Conservation (phyloP, 345 rosid species). For the Anacardium occidentale region DNA sequence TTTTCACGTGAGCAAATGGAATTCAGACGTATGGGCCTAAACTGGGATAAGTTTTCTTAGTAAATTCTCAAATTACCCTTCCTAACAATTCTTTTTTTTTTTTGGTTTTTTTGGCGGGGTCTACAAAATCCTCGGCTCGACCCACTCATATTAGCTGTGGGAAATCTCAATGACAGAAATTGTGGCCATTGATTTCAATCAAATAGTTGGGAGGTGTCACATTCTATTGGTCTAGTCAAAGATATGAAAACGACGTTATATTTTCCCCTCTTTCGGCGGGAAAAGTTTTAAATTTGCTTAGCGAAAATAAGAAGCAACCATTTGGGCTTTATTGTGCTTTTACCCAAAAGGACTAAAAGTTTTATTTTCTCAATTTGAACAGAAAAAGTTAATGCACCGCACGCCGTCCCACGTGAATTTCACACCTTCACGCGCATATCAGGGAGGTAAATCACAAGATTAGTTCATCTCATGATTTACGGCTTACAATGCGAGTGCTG, state of each 20-base stretch:
- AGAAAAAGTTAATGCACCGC: background rate
- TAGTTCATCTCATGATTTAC: background rate
- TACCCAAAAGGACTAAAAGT: background rate
- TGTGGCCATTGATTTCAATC: background rate
- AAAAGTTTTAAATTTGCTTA: background rate
- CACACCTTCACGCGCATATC: background rate
- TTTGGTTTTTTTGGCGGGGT: too few relatives aligned
- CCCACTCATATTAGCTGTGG: too few relatives aligned
- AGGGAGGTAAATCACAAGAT: background rate
- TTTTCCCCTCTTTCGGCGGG: constrained; percentile 24
- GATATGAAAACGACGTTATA: background rate
- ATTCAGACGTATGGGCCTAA: too few relatives aligned
- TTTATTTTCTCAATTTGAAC: background rate
- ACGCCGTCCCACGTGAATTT: constrained; percentile 16
- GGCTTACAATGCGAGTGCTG: background rate
- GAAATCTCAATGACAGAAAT: too few relatives aligned
- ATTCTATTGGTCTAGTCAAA: background rate
- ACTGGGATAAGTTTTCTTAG: too few relatives aligned
- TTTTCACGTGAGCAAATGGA: too few relatives aligned
- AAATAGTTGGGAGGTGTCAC: constrained; percentile 1
- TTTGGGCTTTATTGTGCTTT: background rate
- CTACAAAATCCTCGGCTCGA: too few relatives aligned
- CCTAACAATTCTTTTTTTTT: too few relatives aligned
- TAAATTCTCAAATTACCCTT: too few relatives aligned
- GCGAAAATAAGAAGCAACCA: constrained; percentile 7